These are phyloP conservation scores for Beauveria sp. DNA, from an alignment of 2,329 filamentous ascomycete species.

Conservation along the genomic window DNA sequence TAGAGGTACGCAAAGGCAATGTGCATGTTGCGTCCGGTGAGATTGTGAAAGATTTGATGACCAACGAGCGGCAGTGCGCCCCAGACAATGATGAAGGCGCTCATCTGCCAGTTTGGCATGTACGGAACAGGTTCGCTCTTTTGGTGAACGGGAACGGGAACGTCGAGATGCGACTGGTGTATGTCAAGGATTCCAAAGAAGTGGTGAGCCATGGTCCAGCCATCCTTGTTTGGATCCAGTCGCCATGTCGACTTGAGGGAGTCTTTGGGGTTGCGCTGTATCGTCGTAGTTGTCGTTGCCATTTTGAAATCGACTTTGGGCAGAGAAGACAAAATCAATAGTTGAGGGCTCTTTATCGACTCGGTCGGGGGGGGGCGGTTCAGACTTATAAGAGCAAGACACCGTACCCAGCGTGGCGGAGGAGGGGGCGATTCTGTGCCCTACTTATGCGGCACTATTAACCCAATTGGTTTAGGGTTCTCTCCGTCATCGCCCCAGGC, in stretches of 20 bases:
- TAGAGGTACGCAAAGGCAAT: slow-evolving; percentile 12
- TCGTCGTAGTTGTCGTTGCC: background rate
- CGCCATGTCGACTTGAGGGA: slow-evolving; percentile 20
- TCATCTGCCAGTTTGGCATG: slow-evolving; percentile 20
- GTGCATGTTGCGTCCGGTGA: slow-evolving; percentile 12
- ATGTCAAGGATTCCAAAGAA: slow-evolving; percentile 14
- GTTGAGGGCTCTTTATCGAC: too few relatives aligned
- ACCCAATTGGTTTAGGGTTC: background rate
- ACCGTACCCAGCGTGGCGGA: background rate
- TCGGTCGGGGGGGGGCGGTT: background rate
- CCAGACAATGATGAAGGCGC: slow-evolving; percentile 25
- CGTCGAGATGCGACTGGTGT: slow-evolving; percentile 13
- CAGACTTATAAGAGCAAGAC: background rate
- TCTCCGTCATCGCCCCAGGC: background rate
- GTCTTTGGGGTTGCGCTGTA: slow-evolving; percentile 15
- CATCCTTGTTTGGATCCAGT: slow-evolving; percentile 4
- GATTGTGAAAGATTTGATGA: slow-evolving; percentile 13
- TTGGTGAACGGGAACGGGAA: slow-evolving; percentile 20
- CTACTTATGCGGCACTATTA: background rate
- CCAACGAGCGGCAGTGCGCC: slow-evolving; percentile 19
- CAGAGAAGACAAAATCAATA: too few relatives aligned
- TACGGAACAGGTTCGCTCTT: slow-evolving; percentile 27
- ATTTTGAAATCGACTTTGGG: background rate
- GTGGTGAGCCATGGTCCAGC: slow-evolving; percentile 16
- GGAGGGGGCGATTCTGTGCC: background rate